These are phyloP conservation scores for Podosphaera leucotricha DNA, from an alignment of 2,329 filamentous ascomycete species.

Conservation along the genomic window DNA sequence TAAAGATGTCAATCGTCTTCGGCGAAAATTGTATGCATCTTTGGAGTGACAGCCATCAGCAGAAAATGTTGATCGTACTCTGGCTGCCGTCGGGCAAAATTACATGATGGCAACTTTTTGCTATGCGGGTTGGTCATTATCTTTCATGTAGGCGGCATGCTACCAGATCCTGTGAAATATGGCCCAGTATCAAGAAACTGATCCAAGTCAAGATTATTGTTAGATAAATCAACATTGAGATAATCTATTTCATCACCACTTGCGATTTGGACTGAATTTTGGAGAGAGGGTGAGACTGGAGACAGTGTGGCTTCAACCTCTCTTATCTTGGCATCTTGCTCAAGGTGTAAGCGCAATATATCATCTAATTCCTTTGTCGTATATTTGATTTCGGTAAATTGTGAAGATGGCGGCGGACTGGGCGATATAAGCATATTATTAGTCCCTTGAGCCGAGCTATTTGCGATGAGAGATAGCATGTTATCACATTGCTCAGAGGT, in stretches of 20 bases:
- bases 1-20: too few species aligned
- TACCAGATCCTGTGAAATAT: background rate
- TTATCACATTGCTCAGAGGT: constrained; percentile 33
- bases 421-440: constrained; percentile 15
- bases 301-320: constrained; percentile 51
- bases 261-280: constrained; percentile 55
- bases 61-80: too few species aligned
- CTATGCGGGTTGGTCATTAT: too few species aligned
- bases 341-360: constrained; percentile 52
- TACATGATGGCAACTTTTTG: too few species aligned
- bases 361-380: constrained; percentile 58
- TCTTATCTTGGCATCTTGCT: constrained; percentile 56
- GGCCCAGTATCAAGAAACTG: constrained; percentile 21
- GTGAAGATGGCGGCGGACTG: constrained; percentile 21
- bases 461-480: constrained; percentile 36
- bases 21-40: too few species aligned
- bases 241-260: constrained; percentile 27
- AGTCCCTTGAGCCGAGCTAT: constrained; percentile 9
- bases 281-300: constrained; percentile 57
- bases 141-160: background rate
- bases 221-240: constrained; percentile 17
- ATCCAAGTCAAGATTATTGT: constrained; percentile 23
- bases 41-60: too few species aligned
- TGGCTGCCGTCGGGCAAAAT: too few species aligned
- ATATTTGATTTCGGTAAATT: constrained; percentile 36